Evolutionary conservation across 768 basidiomycete genomes (phyloP).

Genomic region (Tephrocybe sp.): DNA sequence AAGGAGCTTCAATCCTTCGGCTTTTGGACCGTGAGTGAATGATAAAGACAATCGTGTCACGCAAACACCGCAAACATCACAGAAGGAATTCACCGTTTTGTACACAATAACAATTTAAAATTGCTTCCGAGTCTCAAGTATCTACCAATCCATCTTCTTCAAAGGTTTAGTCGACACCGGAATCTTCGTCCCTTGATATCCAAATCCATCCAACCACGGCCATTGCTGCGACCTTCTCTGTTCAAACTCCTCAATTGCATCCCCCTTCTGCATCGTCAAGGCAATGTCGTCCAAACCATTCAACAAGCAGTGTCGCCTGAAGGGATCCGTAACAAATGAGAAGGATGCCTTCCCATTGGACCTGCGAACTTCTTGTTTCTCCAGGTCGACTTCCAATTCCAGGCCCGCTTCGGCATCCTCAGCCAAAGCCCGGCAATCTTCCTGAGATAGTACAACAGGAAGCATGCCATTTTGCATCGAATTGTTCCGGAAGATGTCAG

Average conservation of each 20-base stretch:
- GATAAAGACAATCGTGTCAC: conserved; percentile 4
- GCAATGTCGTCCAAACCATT: conserved; percentile 98
- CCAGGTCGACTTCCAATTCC: conserved; percentile 83
- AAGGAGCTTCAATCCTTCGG: too few relatives aligned
- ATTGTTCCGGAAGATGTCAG: conserved; percentile 89
- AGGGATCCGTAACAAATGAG: conserved; percentile 80
- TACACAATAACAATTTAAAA: too few relatives aligned
- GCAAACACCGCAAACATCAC: neutral
- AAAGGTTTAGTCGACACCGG: conserved; percentile 44
- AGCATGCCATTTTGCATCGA: conserved; percentile 95
- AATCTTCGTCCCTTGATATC: conserved; percentile 80
- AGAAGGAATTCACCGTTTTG: neutral
- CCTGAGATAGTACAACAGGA: conserved; percentile 69
- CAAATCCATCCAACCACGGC: conserved; percentile 98
- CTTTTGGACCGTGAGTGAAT: neutral
- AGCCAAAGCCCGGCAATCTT: conserved; percentile 69
- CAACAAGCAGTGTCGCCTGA: conserved; percentile 90
- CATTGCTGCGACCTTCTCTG: conserved; percentile 70
- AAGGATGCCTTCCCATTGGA: conserved; percentile 71
- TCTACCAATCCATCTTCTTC: conserved; percentile 76
- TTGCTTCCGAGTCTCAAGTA: too few relatives aligned
- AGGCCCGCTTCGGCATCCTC: conserved; percentile 75
- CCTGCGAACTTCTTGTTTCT: conserved; percentile 77
- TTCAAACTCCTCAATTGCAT: conserved; percentile 80
- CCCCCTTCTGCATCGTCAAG: conserved; percentile 82